Conservation (phyloP, 495 filamentous ascomycete species). For the Lasiosphaeria miniovina region DNA sequence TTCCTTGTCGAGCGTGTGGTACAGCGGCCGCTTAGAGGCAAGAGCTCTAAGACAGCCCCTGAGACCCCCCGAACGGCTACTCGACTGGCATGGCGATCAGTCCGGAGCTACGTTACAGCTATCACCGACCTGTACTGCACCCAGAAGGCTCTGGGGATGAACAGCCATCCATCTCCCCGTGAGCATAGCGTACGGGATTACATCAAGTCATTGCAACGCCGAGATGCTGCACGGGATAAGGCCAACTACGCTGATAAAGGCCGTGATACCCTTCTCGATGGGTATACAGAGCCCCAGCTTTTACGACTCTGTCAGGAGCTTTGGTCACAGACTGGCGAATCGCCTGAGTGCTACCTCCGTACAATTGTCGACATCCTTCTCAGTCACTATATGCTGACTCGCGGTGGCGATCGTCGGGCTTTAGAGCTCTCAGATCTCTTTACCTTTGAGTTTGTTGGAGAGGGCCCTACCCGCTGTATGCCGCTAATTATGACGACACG, state of each 20-base stretch:
- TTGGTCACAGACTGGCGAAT: background rate
- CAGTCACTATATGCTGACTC: conserved; percentile 4
- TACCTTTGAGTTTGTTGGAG: conserved; percentile 2
- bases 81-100: conserved; percentile 5
- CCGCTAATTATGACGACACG: conserved; percentile 3
- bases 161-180: conserved; percentile 2
- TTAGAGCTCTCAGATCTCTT: conserved; percentile 4
- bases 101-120: conserved; percentile 5
- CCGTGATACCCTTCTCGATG: conserved; percentile 8
- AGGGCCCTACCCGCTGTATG: conserved; percentile 4
- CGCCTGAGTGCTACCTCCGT: conserved; percentile 3
- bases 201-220: conserved; percentile 2
- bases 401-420: conserved; percentile 2
- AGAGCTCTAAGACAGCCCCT: background rate
- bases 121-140: conserved; percentile 5
- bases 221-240: conserved; percentile 1
- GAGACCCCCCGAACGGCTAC: background rate
- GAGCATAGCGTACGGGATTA: background rate
- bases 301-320: background rate
- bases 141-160: conserved; percentile 5
- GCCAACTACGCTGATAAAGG: conserved; percentile 8
- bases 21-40: background rate
- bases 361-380: conserved; percentile 5
- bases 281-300: background rate
- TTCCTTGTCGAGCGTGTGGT: no score